Evolutionary conservation across 192 early-diverging fungal genomes (phyloP).

Genomic region (Glomus cerebriforme): DNA sequence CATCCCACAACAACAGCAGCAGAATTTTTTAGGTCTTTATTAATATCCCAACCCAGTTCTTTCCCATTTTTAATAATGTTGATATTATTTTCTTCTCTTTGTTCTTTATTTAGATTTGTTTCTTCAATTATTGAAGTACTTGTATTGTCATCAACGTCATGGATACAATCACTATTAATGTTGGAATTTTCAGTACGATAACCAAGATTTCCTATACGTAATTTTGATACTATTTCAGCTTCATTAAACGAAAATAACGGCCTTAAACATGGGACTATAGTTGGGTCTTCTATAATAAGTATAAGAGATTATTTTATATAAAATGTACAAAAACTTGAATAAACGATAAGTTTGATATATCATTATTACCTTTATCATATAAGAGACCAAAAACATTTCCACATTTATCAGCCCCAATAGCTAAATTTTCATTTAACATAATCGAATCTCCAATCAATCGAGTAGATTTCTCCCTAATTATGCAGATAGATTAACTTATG

Average conservation of each 20-base stretch:
- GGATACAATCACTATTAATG: not conserved
- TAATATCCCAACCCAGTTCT: constrained; percentile 6
- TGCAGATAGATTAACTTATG: not conserved
- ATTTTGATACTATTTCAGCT: constrained; percentile 13
- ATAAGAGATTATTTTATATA: not conserved
- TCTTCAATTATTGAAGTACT: not conserved
- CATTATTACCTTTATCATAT: constrained; percentile 15
- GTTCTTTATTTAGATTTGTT: not conserved
- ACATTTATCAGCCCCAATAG: constrained; percentile 6
- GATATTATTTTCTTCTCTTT: not conserved
- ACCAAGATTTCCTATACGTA: constrained; percentile 15
- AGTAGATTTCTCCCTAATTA: not conserved
- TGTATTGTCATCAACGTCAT: not conserved
- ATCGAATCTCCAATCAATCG: constrained; percentile 8
- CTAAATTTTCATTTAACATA: constrained; percentile 26
- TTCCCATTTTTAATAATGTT: not conserved
- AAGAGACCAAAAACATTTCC: constrained; percentile 17
- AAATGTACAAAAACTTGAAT: not conserved
- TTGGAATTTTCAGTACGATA: not conserved
- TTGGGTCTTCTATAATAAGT: constrained; percentile 1
- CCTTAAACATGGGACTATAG: constrained; percentile 4
- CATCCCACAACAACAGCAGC: constrained; percentile 13
- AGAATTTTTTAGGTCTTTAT: not conserved
- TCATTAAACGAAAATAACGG: constrained; percentile 18
- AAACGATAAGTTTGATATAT: too few relatives aligned